Base-by-base conservation (phyloP, 306 rosid species). In the Quercus agrifolia region DNA sequence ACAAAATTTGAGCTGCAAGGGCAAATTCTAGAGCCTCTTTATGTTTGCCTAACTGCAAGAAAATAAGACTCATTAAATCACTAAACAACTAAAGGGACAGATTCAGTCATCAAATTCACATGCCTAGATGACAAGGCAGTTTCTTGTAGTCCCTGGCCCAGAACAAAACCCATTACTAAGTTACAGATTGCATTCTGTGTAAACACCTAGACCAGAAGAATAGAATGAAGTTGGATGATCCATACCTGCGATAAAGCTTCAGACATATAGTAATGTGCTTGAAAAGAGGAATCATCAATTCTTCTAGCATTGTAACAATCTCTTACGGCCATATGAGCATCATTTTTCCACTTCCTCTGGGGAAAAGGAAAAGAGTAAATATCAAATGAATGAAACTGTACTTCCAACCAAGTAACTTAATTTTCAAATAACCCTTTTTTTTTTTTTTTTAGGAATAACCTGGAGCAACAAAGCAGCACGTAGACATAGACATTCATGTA, bases 271-370 rank as follows among this genome's bases (percentile, higher is more conserved):
- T 82, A 83, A 80, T 79, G 93, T 58, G 92, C 90, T 87, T 77
- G 87, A 76, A 87, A 89, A 52, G 93, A 86, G 76, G 93, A 87
- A 76, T 78, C 77, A 83, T 91, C 82, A 0, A 93, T 82, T 85
- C 82, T 84, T 82, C 90, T 87, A 56, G 99, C 96, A 90, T 85
- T 83, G 78, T 88, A 84, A 85, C 97, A 93, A 77, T 96, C 98
- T 83, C 96, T 88, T 84, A 93, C 74, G 38, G 96, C 97, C 97
- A 96, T 93, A 79, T 90, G 87, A 78, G 87, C 96, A 89, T 96
- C 99, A 30, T 90, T 93, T 91, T 93, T 96, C 99, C 99, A 96
- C 83, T 91, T 90, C 83, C 99, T 88, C 99, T 96, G 92, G 57
- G 66, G 70, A 15, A 62, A 54, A 27, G 56, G 58, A 74, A 18